A percentile compares a stretch with the other conserved stretches of the same genome.
These are phyloP conservation scores for Yamadazyma oceani DNA, from an alignment of 1,139 yeast species.

Conservation along the genomic window DNA sequence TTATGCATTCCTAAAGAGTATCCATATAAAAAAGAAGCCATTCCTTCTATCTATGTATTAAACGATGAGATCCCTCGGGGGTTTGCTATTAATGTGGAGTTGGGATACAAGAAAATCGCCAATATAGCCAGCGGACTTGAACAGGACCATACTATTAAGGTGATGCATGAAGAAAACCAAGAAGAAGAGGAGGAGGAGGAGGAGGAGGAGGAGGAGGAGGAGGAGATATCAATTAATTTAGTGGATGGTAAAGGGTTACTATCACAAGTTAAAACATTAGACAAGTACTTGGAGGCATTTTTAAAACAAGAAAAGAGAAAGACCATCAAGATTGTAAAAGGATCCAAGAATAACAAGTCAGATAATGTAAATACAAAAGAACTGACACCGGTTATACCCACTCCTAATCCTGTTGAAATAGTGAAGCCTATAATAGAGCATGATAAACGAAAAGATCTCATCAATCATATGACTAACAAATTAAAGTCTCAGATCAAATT, in stretches of 20 bases:
- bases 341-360: slow-evolving; percentile 1
- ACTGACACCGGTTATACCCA: slow-evolving; percentile 5
- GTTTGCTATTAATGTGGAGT: slow-evolving; percentile 62
- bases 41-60: slow-evolving; percentile 51
- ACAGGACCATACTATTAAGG: slow-evolving; percentile 11
- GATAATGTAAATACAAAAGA: slow-evolving; percentile 1
- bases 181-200: slow-evolving; percentile 8
- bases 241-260: slow-evolving; percentile 50
- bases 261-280: slow-evolving; percentile 57
- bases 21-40: slow-evolving; percentile 39
- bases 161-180: slow-evolving; percentile 2
- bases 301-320: slow-evolving; percentile 59
- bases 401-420: slow-evolving; percentile 2
- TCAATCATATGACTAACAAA: slow-evolving; percentile 26
- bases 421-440: slow-evolving; percentile 9
- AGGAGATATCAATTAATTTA: slow-evolving; percentile 31
- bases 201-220: slow-evolving; percentile 9
- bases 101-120: slow-evolving; percentile 58
- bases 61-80: slow-evolving; percentile 76
- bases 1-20: slow-evolving; percentile 56
- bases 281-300: slow-evolving; percentile 56
- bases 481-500: slow-evolving; percentile 23
- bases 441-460: slow-evolving; percentile 18
- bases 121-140: slow-evolving; percentile 24
- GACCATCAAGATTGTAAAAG: slow-evolving; percentile 28